Percentiles rank a stretch among this genome's conserved stretches.
Conservation (phyloP, 1,284 basidiomycete genomes). For the Ceratobasidium sp. region DNA sequence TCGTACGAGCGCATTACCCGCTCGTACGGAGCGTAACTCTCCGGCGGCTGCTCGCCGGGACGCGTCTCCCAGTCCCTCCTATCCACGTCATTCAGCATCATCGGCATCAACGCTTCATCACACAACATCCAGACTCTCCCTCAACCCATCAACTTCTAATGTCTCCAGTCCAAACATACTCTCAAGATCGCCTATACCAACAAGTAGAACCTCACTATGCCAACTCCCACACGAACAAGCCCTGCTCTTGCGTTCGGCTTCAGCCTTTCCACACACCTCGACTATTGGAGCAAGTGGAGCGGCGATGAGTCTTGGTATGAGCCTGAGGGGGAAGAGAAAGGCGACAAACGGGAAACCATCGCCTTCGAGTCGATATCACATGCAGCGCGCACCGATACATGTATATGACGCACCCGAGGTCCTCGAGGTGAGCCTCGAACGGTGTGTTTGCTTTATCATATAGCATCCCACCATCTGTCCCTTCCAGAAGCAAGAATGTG, state of each 20-base stretch:
- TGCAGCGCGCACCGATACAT: slow-evolving; percentile 41
- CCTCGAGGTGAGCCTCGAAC: slow-evolving; percentile 28
- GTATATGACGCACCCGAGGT: slow-evolving; percentile 44
- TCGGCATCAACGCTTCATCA: slow-evolving; percentile 30
- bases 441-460: slow-evolving; percentile 17
- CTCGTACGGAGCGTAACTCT: background rate
- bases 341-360: slow-evolving; percentile 21
- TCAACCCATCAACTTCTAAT: slow-evolving; percentile 6
- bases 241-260: slow-evolving; percentile 29
- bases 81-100: slow-evolving; percentile 8
- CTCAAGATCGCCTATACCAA: slow-evolving; percentile 14
- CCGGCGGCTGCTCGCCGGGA: slow-evolving; percentile 2
- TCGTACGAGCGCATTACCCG: background rate
- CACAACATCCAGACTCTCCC: slow-evolving; percentile 21
- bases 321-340: slow-evolving; percentile 3
- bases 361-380: slow-evolving; percentile 38
- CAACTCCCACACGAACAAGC: slow-evolving; percentile 38
- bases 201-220: slow-evolving; percentile 1
- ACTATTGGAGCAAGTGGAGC: slow-evolving; percentile 32
- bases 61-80: slow-evolving; percentile 20
- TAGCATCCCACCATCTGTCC: slow-evolving; percentile 1
- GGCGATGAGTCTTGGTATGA: slow-evolving; percentile 35
- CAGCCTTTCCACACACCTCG: slow-evolving; percentile 20
- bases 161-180: background rate
- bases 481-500: background rate